Base-by-base conservation (phyloP, 352 stramenopile genomes). In the Phytopythium helicoides region DNA sequence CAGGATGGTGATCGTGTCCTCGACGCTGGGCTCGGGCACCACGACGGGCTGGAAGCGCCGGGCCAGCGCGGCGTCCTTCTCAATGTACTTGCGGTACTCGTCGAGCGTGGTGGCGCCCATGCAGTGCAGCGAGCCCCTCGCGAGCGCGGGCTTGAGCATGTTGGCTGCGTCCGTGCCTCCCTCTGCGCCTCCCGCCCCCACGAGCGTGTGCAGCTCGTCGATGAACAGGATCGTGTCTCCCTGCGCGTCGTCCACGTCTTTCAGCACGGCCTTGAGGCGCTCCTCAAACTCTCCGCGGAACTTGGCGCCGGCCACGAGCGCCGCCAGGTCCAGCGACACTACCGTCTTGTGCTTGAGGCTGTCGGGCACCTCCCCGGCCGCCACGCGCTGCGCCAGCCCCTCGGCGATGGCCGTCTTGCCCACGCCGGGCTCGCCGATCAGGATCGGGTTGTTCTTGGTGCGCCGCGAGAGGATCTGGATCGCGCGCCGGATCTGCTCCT, bases 401-500 rank as follows among this genome's bases (percentile, higher is more conserved):
- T 98, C 91, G 0, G 84, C 89, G 64, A 98, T 96, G 19, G 89
- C 86, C 4, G 96, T 98, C 70, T 99, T 98, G 54, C 94, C 95
- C 28, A 98, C 94, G 55, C 96, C 96, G 0, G 97, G 95, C 71
- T 99, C 95, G 48, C 97, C 97, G 59, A 99, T 98, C 37, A 99
- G 73, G 40, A 98, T 92, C 3, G 97, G 96, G 66, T 99, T 99
- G 66, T 99, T 99, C 87, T 99, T 99, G 25, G 94, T 99, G 18
- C 96, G 75, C 14, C 97, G 81, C 26, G 79, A 95, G 7, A 99
- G 70, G 56, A 99, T 97, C 66, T 98, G 94, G 61, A 99, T 94
- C 4, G 93, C 89, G 33, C 96, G 81, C 15, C 95, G 86, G 67
- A 99, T 98, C 58, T 98, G 81, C 47, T 97, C 89, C 62, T 98